Evolutionary conservation across 2,329 filamentous ascomycete species (phyloP), one percentile per base, ranked within the genome.

Genomic region (Aspergillus ochraceoroseus): DNA sequence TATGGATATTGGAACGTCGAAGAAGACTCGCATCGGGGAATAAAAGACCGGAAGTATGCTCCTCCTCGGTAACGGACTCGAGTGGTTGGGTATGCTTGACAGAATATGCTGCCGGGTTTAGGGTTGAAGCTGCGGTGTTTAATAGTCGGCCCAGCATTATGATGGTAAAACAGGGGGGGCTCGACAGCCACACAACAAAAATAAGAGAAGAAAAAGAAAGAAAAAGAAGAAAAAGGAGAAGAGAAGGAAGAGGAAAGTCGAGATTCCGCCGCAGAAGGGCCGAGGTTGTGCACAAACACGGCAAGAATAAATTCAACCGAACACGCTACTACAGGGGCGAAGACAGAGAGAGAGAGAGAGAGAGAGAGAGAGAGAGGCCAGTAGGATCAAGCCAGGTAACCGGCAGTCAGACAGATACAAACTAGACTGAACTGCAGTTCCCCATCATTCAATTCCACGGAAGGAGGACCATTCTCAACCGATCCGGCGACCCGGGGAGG

Each of bases 41-140:
- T 38, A 72, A 56, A 31, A 72, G 61, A 26, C 66, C 65, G 31
- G 68, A 68, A 4, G 69, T 72, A 48, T 72, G 69, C 46, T 70
- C 67, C 49, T 72, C 70, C 46, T 72, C 70, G 1, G 68, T 71
- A 15, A 70, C 66, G 15, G 70, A 72, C 49, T 72, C 70, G 13
- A 70, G 62, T 19, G 64, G 62, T 15, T 59, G 55, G 11, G 59
- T 47, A 43, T 59, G 64, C 41, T 65, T 62, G 29, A 59, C 54
- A 27, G 59, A 58, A 43, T 68, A 66, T 5, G 57, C 48, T n/a
- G 64, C 54, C 12, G 66, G 62, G 49, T 64, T 70, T 38, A 70
- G 53, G 13, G 66, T 67, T 30, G 66, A 66, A 9, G 66, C 66
- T 28, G 66, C 65, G 11, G 61, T 67, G 49, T 63, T 68, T 28